Conservation (phyloP, 345 rosid genomes). For the Eucalyptus cladocalyx region DNA sequence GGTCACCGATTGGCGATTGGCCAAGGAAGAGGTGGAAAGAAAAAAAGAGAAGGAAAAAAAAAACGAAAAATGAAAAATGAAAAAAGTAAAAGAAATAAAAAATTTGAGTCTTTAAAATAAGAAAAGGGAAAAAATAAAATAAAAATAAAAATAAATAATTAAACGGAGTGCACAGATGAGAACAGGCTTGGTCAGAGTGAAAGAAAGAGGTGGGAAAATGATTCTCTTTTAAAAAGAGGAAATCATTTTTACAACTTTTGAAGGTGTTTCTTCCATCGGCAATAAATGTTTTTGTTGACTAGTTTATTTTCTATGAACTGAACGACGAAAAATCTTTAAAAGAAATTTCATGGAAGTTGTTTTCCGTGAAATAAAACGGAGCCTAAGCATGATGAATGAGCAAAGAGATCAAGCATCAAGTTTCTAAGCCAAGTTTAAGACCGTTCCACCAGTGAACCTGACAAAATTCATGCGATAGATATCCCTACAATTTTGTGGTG, state of each 20-base stretch:
- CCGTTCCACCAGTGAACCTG: background rate
- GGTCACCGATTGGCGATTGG: background rate
- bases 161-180: background rate
- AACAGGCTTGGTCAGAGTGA: background rate
- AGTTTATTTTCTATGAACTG: background rate
- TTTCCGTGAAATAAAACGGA: background rate
- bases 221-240: background rate
- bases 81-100: too few species aligned
- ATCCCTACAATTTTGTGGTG: background rate
- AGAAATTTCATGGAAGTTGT: background rate
- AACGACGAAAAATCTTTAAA: too few species aligned
- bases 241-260: background rate
- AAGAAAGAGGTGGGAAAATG: background rate
- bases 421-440: background rate
- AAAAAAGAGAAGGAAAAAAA: too few species aligned
- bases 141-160: too few species aligned
- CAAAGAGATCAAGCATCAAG: background rate
- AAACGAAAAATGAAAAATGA: rapidly evolving
- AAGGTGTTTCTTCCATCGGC: background rate
- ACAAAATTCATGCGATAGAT: background rate
- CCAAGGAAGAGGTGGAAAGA: background rate
- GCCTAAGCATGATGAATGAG: background rate
- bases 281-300: background rate
- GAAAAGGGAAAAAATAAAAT: too few species aligned
- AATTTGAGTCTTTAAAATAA: too few species aligned